These are phyloP conservation scores for Conringia planisiliqua DNA, from an alignment of 345 rosid genomes.

Conservation along the genomic window DNA sequence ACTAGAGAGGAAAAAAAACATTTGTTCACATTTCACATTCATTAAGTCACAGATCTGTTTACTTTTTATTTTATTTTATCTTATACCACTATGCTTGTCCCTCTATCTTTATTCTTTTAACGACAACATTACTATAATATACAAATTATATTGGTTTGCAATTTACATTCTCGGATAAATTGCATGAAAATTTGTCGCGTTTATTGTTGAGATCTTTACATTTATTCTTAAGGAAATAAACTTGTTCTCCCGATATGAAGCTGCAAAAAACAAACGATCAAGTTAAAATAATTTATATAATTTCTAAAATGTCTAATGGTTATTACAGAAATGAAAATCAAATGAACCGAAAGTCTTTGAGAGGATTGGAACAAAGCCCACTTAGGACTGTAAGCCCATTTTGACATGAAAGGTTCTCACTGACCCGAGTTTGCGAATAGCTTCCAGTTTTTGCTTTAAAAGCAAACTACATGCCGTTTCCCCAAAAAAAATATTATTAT, in stretches of 20 bases:
- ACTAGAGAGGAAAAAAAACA: slow-evolving; percentile 14
- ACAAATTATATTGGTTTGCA: neutral
- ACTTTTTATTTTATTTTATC: neutral
- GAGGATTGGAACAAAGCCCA: neutral
- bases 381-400: too few relatives aligned
- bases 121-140: too few relatives aligned
- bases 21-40: slow-evolving; percentile 31
- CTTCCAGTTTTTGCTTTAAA: neutral
- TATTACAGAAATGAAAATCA: neutral
- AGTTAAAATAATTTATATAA: too few relatives aligned
- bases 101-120: neutral
- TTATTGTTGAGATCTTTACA: neutral
- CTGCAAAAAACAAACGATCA: too few relatives aligned
- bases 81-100: neutral
- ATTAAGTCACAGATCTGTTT: neutral
- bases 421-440: neutral
- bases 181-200: neutral
- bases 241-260: too few relatives aligned
- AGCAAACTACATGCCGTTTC: too few relatives aligned
- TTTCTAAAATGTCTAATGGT: too few relatives aligned
- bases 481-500: too few relatives aligned
- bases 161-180: neutral
- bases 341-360: neutral
- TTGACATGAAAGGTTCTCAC: neutral
- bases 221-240: too few relatives aligned